Evolutionary conservation across 768 basidiomycete genomes (phyloP), one percentile per base, ranked within the genome.

Genomic region (Hericium rajendrae): DNA sequence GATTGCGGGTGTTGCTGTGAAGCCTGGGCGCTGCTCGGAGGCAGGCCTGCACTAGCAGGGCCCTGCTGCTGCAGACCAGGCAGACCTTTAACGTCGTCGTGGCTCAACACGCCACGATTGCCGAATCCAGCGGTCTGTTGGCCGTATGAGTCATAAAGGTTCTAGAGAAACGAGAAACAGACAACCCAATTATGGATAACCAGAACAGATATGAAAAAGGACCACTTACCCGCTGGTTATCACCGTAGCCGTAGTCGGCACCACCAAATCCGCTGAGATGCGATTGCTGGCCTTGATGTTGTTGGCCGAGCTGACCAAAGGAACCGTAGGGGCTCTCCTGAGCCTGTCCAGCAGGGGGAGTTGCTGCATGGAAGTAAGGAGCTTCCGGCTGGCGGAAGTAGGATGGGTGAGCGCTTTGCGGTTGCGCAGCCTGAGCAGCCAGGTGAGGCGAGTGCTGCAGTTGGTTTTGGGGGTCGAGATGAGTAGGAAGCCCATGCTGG

Each of bases 351-450:
- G 80, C 82, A 56, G 88, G 87, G 20, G 88, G 89, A 2, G 89
- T 91, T 8, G 86, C 81, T 0, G 85, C 76, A 65, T 91, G 86
- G 77, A 87, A 88, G 69, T 88, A 90, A 4, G 84, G 85, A 2
- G 77, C 48, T 8, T 88, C 84, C 11, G 77, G 76, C 65, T 86
- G 85, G 54, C 87, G 78, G 76, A 86, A 88, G 66, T 88, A 90
- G 56, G 67, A 79, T 6, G 81, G 76, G 58, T 80, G 78, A n/a
- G 71, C 65, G 56, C 65, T 72, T 52, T 75, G 78, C 50, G 65
- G 68, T n/a, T 37, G 52, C n/a, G 54, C 39, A 11, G 57, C 54
- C 53, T 61, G 64, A n/a, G 52, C 71, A 63, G 51, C 76, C 70
- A 38, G 70, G 28, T 76, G 76, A 26, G 71, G 66, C 24, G 73